These are phyloP conservation scores for Pyrrhoderma noxium DNA, from an alignment of 1,284 basidiomycete species.

Conservation along the genomic window DNA sequence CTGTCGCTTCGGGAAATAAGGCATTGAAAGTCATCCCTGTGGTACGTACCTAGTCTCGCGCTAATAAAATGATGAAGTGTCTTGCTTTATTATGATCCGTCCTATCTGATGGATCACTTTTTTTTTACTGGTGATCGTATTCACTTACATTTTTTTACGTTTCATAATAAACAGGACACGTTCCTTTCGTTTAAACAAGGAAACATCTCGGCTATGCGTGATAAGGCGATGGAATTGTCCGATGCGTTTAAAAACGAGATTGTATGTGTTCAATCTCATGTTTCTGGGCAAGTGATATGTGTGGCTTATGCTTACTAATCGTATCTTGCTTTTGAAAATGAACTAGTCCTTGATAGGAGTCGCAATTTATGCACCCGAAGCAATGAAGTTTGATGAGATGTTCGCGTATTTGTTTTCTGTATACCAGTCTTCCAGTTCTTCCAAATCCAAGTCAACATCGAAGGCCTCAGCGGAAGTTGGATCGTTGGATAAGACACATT, in stretches of 20 bases:
- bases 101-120: background rate
- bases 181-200: conserved; percentile 79
- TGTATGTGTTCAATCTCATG: conserved; percentile 32
- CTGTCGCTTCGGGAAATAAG: background rate
- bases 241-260: conserved; percentile 61
- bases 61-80: too few relatives aligned
- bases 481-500: conserved; percentile 40
- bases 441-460: too few relatives aligned
- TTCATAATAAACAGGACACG: conserved; percentile 34
- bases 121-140: background rate
- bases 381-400: conserved; percentile 52
- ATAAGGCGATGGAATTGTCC: conserved; percentile 80
- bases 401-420: conserved; percentile 54
- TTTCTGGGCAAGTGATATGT: background rate
- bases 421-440: conserved; percentile 27
- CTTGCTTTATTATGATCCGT: too few relatives aligned
- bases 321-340: background rate
- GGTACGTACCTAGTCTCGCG: background rate
- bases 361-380: conserved; percentile 66
- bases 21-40: background rate
- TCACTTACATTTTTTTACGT: background rate
- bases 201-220: conserved; percentile 81
- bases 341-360: conserved; percentile 56
- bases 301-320: background rate
- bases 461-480: conserved; percentile 25